A percentile compares a stretch with the other conserved stretches of the same genome.
Evolutionary conservation across 2,329 filamentous ascomycete species (phyloP).

Genomic region (Diaporthe sp.): DNA sequence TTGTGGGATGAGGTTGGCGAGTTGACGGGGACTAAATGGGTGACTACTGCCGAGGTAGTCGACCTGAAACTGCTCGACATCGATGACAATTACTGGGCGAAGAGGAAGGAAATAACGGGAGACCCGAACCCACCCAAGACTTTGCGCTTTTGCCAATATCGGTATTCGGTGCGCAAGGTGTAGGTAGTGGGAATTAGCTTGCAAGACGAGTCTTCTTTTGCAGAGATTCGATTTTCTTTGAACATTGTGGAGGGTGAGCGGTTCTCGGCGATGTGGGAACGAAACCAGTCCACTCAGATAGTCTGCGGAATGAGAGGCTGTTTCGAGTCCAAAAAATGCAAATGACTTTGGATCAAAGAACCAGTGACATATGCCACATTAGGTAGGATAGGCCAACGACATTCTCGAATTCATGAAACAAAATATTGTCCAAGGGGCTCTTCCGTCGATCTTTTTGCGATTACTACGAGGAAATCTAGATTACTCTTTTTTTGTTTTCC

Average conservation of each 20-base stretch:
- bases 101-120: slow-evolving; percentile 14
- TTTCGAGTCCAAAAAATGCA: neutral
- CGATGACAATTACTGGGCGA: slow-evolving; percentile 21
- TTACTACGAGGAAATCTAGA: neutral
- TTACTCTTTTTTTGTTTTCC: neutral
- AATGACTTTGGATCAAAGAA: neutral
- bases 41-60: slow-evolving; percentile 24
- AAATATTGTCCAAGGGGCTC: neutral
- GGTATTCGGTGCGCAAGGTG: slow-evolving; percentile 13
- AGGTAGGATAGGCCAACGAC: neutral
- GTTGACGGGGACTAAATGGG: slow-evolving; percentile 53
- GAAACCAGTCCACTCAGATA: neutral
- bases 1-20: slow-evolving; percentile 57
- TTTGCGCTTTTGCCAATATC: slow-evolving; percentile 20
- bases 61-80: slow-evolving; percentile 11
- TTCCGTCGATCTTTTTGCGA: neutral
- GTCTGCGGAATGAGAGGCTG: neutral
- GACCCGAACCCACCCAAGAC: slow-evolving; percentile 8
- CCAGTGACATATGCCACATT: neutral
- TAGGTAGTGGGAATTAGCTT: neutral
- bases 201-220: neutral
- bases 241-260: neutral
- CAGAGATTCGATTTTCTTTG: neutral
- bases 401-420: neutral
- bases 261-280: neutral